These are phyloP conservation scores for Ceratocystiopsis brevicomis DNA, from an alignment of 2,329 filamentous ascomycete species.

Conservation along the genomic window DNA sequence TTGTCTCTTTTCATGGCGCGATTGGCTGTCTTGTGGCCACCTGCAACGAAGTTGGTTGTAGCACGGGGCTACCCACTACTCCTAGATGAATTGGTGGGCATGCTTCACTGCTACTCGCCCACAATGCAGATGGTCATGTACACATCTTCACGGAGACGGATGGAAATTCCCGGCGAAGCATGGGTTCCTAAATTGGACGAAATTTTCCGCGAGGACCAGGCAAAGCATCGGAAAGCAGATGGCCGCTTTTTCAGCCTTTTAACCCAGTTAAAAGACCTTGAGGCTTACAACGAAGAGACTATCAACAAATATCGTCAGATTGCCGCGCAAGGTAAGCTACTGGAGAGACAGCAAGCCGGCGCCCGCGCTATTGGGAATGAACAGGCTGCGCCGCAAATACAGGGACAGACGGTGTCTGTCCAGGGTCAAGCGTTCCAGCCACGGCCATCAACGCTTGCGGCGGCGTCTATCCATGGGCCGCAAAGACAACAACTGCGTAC, in stretches of 20 bases:
- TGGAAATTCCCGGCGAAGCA: constrained; percentile 10
- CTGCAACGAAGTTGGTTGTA: constrained; percentile 11
- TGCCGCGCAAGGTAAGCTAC: too few relatives aligned
- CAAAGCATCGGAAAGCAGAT: background rate
- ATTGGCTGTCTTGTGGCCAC: constrained; percentile 23
- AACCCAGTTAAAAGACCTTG: background rate
- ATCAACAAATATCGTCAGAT: too few relatives aligned
- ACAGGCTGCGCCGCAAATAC: too few relatives aligned
- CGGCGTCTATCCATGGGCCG: too few relatives aligned
- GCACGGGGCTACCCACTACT: constrained; percentile 14
- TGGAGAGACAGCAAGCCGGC: too few relatives aligned
- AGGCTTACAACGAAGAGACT: too few relatives aligned
- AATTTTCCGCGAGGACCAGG: constrained; percentile 12
- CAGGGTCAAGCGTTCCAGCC: too few relatives aligned
- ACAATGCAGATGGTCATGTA: constrained; percentile 16
- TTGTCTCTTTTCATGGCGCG: constrained; percentile 26
- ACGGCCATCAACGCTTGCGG: too few relatives aligned
- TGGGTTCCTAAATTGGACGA: constrained; percentile 7
- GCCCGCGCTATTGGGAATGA: too few relatives aligned
- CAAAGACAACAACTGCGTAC: too few relatives aligned
- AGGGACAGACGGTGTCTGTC: too few relatives aligned
- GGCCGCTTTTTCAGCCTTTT: background rate
- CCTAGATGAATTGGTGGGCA: constrained; percentile 16
- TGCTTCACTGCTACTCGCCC: constrained; percentile 14
- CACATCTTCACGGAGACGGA: constrained; percentile 11